These are phyloP conservation scores for Boletus rubescentipes DNA, from an alignment of 768 basidiomycete genomes.

Conservation along the genomic window DNA sequence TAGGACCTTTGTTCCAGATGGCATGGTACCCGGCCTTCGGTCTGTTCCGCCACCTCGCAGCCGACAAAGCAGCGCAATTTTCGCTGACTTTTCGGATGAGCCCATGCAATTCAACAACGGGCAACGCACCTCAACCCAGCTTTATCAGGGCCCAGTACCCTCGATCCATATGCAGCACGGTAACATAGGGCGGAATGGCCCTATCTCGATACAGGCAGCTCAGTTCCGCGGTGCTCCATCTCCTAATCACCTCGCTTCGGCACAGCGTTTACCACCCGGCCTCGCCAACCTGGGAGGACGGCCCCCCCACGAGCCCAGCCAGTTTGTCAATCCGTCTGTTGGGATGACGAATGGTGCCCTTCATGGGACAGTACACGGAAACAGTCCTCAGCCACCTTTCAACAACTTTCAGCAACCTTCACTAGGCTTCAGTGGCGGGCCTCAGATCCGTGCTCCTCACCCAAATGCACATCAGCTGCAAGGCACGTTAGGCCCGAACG, in stretches of 20 bases:
- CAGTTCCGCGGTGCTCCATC: conserved; percentile 73
- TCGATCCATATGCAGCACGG: conserved; percentile 55
- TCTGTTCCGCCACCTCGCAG: conserved; percentile 60
- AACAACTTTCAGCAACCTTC: conserved; percentile 51
- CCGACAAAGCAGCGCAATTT: conserved; percentile 53
- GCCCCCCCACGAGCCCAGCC: conserved; percentile 75
- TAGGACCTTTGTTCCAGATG: conserved; percentile 77
- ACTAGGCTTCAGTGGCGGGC: conserved; percentile 42
- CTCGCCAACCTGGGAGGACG: conserved; percentile 80
- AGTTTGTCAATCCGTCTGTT: conserved; percentile 46
- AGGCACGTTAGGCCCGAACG: conserved; percentile 44
- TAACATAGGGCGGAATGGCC: conserved; percentile 47
- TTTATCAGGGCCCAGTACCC: conserved; percentile 51
- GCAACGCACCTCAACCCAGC: conserved; percentile 57
- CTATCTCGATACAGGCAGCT: conserved; percentile 55
- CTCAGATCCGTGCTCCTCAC: conserved; percentile 51
- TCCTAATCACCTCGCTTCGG: conserved; percentile 49
- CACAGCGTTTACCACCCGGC: conserved; percentile 73
- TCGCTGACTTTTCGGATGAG: conserved; percentile 65
- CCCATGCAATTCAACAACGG: conserved; percentile 56
- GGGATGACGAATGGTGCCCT: conserved; percentile 48
- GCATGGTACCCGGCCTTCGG: conserved; percentile 82
- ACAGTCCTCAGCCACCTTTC: conserved; percentile 49
- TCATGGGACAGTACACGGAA: conserved; percentile 47
- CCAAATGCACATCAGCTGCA: conserved; percentile 48